Conservation (phyloP, 202 grass and related monocot genomes). For the Zoysia matrella region DNA sequence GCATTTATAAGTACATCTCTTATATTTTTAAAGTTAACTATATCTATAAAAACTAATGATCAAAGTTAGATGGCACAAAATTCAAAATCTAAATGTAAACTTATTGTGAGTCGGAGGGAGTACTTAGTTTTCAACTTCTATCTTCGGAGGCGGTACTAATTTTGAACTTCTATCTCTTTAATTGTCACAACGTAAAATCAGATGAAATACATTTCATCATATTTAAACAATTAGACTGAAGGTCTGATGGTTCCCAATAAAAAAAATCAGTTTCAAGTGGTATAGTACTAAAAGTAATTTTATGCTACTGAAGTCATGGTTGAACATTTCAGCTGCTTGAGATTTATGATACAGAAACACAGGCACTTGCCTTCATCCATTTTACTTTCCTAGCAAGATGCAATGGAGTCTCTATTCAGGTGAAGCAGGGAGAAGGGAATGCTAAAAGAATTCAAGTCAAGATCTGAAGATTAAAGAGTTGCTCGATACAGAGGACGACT, state of each 20-base stretch:
- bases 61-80: too few species aligned
- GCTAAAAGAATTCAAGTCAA: conserved; percentile 8
- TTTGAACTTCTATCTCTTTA: background rate
- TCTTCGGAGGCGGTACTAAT: too few species aligned
- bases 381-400: background rate
- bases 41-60: too few species aligned
- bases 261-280: background rate
- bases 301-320: background rate
- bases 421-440: background rate
- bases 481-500: conserved; percentile 10
- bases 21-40: too few species aligned
- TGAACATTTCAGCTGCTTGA: background rate
- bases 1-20: too few species aligned
- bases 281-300: background rate
- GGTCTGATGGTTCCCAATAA: background rate
- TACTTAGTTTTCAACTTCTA: too few species aligned
- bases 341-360: conserved; percentile 5
- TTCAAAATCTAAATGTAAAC: too few species aligned
- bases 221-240: background rate
- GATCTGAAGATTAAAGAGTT: conserved; percentile 13
- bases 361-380: conserved; percentile 12
- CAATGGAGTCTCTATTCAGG: background rate
- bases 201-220: background rate
- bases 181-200: background rate
- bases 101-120: too few species aligned